Conservation (phyloP, 148 eudicot genomes). For the Silene latifolia region DNA sequence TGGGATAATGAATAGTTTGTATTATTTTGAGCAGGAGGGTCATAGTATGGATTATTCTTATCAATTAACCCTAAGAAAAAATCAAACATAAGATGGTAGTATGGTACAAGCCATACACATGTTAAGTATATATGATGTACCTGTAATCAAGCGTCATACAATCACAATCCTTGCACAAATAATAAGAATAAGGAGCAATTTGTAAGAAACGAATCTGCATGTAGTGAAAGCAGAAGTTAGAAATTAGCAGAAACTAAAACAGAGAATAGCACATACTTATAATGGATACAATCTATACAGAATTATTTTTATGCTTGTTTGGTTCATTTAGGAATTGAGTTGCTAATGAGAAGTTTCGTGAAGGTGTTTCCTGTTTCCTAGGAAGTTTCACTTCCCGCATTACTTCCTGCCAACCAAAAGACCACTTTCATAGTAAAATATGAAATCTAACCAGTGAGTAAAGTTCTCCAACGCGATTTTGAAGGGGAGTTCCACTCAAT, state of each 20-base stretch:
- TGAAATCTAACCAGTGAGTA: slow-evolving; percentile 63
- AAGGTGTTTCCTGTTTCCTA: neutral
- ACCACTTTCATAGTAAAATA: neutral
- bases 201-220: slow-evolving; percentile 81
- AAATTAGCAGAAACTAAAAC: neutral
- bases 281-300: neutral
- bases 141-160: slow-evolving; percentile 80
- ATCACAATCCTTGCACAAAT: slow-evolving; percentile 94
- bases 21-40: too few relatives aligned
- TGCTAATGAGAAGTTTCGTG: neutral
- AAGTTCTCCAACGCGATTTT: slow-evolving; percentile 96
- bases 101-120: neutral
- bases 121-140: slow-evolving; percentile 28
- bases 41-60: too few relatives aligned
- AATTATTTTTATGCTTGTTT: neutral
- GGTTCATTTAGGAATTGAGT: neutral
- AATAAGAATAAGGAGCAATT: slow-evolving; percentile 76
- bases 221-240: neutral
- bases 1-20: too few relatives aligned
- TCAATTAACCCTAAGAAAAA: too few relatives aligned
- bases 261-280: neutral
- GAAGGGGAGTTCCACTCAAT: slow-evolving; percentile 96
- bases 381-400: neutral
- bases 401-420: slow-evolving; percentile 1
- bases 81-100: neutral